phyloP scores from a whole-genome alignment of 352 stramenopile genomes.

The Globisporangium paddicum region DNA sequence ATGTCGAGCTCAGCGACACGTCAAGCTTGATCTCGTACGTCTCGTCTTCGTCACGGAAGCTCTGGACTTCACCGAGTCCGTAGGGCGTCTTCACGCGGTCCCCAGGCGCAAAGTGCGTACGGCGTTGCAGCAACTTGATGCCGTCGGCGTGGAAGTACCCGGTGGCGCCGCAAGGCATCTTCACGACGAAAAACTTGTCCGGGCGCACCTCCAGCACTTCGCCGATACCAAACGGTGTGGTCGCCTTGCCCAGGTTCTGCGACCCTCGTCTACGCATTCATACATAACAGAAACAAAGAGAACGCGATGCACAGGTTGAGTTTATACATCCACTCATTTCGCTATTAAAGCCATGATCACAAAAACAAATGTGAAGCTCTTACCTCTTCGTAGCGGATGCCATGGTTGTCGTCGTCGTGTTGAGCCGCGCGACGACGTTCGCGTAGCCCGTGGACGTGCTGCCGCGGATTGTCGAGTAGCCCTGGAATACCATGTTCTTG shows the following conservation, averaged over 20 bases:
- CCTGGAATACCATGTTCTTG: conserved; percentile 76
- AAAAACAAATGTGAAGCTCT: not conserved
- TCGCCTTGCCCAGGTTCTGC: conserved; percentile 25
- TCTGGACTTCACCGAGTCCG: conserved; percentile 35
- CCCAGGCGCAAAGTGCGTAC: conserved; percentile 42
- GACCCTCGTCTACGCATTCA: conserved; percentile 1
- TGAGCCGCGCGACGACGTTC: conserved; percentile 55
- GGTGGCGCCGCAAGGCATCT: conserved; percentile 37
- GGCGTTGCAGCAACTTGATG: conserved; percentile 41
- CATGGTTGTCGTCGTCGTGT: conserved; percentile 27
- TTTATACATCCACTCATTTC: conserved; percentile 4
- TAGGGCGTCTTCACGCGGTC: conserved; percentile 54
- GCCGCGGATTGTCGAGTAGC: conserved; percentile 66
- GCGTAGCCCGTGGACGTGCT: conserved; percentile 44
- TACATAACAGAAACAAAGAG: not conserved
- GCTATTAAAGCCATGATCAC: not conserved
- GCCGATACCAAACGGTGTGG: conserved; percentile 50
- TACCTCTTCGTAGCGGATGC: not conserved
- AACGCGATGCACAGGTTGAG: not conserved
- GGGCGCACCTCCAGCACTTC: conserved; percentile 40
- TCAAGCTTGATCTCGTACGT: conserved; percentile 56
- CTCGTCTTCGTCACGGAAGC: conserved; percentile 52
- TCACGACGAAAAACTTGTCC: conserved; percentile 56
- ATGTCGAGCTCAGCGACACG: conserved; percentile 12
- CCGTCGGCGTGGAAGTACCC: conserved; percentile 48